Evolutionary conservation across 768 basidiomycete species (phyloP).

Genomic region (Cystofilobasidium macerans): DNA sequence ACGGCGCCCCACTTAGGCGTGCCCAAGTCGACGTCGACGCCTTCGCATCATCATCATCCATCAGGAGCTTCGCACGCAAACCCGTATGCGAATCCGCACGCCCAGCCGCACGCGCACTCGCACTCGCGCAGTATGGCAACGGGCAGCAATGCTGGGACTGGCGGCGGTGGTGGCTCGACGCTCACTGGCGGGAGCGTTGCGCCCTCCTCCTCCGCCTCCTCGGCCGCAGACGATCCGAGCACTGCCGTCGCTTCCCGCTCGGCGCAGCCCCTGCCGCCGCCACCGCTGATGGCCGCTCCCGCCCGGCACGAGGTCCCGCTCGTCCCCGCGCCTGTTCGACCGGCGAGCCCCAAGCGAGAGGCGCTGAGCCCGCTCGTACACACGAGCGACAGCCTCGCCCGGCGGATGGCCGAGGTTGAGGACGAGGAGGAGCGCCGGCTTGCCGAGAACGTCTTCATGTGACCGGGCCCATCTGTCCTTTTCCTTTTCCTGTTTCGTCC

Average conservation of each 20-base stretch:
- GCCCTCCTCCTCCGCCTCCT: neutral
- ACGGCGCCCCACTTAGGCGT: slow-evolving; percentile 3
- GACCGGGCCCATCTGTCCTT: too few species aligned
- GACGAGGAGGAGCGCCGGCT: slow-evolving; percentile 23
- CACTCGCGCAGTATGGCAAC: too few species aligned
- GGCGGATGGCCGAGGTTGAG: slow-evolving; percentile 10
- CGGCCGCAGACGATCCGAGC: too few species aligned
- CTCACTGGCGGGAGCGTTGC: too few species aligned
- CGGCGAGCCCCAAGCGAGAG: neutral
- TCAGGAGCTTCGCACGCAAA: too few species aligned
- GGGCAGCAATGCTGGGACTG: too few species aligned
- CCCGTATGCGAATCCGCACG: too few species aligned
- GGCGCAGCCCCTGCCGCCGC: too few species aligned
- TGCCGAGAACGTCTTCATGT: slow-evolving; percentile 24
- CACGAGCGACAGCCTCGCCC: neutral
- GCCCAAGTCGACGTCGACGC: neutral
- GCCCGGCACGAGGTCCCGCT: neutral
- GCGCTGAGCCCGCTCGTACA: neutral
- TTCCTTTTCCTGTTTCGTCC: too few species aligned
- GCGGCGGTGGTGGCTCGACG: too few species aligned
- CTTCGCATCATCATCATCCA: neutral
- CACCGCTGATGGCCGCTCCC: neutral
- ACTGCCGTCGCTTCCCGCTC: too few species aligned
- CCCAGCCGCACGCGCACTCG: too few species aligned
- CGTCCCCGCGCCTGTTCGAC: neutral